These are phyloP conservation scores for Bipolaris gigantea DNA, from an alignment of 2,329 filamentous ascomycete genomes.

Conservation along the genomic window DNA sequence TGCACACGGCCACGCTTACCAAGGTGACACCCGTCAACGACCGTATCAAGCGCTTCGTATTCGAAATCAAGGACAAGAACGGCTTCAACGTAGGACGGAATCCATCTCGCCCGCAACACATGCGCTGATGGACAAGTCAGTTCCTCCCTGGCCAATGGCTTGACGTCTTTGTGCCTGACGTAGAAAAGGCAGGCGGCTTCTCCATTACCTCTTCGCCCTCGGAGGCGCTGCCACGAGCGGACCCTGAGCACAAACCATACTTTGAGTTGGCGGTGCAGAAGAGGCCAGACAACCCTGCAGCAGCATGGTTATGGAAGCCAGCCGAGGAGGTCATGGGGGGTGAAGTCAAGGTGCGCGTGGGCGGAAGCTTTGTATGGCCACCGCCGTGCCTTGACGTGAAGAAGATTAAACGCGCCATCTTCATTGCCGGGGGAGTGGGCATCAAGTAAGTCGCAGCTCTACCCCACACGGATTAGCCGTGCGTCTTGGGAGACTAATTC, in stretches of 20 bases:
- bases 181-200: constrained; percentile 77
- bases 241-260: constrained; percentile 49
- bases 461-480: neutral
- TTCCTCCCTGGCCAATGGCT: constrained; percentile 88
- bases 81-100: constrained; percentile 52
- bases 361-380: constrained; percentile 81
- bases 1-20: constrained; percentile 65
- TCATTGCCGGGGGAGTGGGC: constrained; percentile 80
- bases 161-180: constrained; percentile 73
- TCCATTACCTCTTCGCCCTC: constrained; percentile 79
- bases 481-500: constrained; percentile 12
- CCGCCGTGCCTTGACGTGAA: constrained; percentile 54
- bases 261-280: constrained; percentile 79
- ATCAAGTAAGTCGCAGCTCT: constrained; percentile 62
- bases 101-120: constrained; percentile 31
- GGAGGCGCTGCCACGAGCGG: constrained; percentile 46
- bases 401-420: constrained; percentile 63
- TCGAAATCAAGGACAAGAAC: constrained; percentile 58
- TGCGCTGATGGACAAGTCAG: constrained; percentile 41
- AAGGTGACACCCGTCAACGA: constrained; percentile 67
- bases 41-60: constrained; percentile 67
- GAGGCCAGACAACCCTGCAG: constrained; percentile 70
- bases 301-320: constrained; percentile 72
- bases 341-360: constrained; percentile 68
- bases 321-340: constrained; percentile 59